These are phyloP conservation scores for Grammothele lineata DNA, from an alignment of 768 basidiomycete genomes.

Conservation along the genomic window DNA sequence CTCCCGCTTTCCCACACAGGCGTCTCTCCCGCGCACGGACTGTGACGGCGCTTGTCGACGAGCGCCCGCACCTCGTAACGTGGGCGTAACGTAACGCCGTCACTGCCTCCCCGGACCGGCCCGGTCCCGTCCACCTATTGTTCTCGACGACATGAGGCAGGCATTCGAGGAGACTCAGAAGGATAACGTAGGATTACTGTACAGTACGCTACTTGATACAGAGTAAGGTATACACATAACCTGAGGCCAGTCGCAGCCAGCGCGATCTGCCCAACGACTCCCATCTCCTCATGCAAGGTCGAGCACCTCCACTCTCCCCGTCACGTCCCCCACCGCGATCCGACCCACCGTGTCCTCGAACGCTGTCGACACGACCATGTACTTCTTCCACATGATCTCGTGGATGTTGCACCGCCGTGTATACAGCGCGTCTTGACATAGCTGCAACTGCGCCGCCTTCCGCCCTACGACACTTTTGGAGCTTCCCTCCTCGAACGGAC, in stretches of 20 bases:
- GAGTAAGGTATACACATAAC: not conserved
- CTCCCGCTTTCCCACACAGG: too few species aligned
- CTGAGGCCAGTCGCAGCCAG: not conserved
- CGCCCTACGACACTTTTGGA: not conserved
- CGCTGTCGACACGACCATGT: conserved; percentile 25
- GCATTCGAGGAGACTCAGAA: not conserved
- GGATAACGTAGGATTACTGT: not conserved
- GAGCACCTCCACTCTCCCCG: conserved; percentile 30
- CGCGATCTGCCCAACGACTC: not conserved
- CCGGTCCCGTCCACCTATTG: not conserved
- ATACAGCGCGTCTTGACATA: conserved; percentile 25
- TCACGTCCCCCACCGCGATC: conserved; percentile 29
- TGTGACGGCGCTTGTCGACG: too few species aligned
- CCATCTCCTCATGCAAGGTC: conserved; percentile 25
- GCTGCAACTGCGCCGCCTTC: conserved; percentile 5
- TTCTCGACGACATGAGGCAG: not conserved
- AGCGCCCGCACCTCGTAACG: too few species aligned
- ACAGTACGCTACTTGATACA: too few species aligned
- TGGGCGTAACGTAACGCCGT: not conserved
- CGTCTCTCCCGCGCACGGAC: too few species aligned
- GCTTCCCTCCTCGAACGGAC: conserved; percentile 3
- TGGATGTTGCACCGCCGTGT: conserved; percentile 27
- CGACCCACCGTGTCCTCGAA: conserved; percentile 33
- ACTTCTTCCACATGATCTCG: conserved; percentile 28
- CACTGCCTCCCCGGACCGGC: too few species aligned